Evolutionary conservation across 495 filamentous ascomycete genomes (phyloP).

Genomic region (Tuber melanosporum): DNA sequence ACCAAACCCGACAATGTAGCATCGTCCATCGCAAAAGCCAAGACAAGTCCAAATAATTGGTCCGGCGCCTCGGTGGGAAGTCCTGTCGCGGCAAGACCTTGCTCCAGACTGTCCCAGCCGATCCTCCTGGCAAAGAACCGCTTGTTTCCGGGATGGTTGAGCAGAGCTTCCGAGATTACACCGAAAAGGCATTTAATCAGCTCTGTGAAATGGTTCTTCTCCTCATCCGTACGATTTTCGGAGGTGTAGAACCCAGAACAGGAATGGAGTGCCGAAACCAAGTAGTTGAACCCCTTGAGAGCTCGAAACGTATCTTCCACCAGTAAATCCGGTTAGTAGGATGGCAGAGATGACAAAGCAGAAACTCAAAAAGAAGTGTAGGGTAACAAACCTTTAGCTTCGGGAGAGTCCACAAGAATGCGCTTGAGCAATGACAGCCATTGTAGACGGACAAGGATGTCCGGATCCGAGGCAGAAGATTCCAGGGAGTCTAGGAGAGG

Average conservation of each 20-base stretch:
- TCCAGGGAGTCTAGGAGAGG: slow-evolving; percentile 42
- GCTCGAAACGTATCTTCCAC: slow-evolving; percentile 77
- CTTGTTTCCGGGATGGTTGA: slow-evolving; percentile 75
- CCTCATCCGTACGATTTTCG: slow-evolving; percentile 52
- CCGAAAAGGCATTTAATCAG: slow-evolving; percentile 64
- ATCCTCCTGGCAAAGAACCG: slow-evolving; percentile 74
- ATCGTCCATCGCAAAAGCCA: slow-evolving; percentile 76
- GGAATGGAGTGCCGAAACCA: slow-evolving; percentile 61
- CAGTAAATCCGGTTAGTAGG: slow-evolving; percentile 38
- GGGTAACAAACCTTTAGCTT: slow-evolving; percentile 40
- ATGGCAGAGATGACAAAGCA: slow-evolving; percentile 4
- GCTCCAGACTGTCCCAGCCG: slow-evolving; percentile 70
- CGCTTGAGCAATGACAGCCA: slow-evolving; percentile 42
- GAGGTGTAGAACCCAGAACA: slow-evolving; percentile 68
- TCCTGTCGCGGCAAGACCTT: slow-evolving; percentile 55
- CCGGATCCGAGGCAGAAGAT: slow-evolving; percentile 32
- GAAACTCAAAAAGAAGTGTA: neutral
- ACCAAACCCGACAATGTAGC: slow-evolving; percentile 45
- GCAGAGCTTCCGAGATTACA: slow-evolving; percentile 67
- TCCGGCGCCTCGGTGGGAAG: slow-evolving; percentile 58
- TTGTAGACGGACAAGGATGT: slow-evolving; percentile 40
- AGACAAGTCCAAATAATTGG: slow-evolving; percentile 75
- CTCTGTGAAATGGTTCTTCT: slow-evolving; percentile 58
- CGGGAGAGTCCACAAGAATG: slow-evolving; percentile 39
- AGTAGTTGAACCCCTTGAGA: slow-evolving; percentile 67